These are phyloP conservation scores for Thozetella sp. DNA, from an alignment of 495 filamentous ascomycete genomes.

Conservation along the genomic window DNA sequence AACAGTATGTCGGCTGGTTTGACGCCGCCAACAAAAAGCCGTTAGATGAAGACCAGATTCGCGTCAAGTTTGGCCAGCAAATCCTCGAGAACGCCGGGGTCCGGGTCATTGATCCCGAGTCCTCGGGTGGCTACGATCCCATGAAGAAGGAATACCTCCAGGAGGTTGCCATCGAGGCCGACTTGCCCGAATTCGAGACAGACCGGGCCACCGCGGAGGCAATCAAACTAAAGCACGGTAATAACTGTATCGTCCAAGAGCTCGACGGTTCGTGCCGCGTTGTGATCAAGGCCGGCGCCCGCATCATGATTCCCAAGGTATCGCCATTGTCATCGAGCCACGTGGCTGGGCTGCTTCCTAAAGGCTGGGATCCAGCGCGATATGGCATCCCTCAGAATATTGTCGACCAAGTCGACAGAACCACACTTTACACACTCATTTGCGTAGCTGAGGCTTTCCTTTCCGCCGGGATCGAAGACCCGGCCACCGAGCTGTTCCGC, in stretches of 20 bases:
- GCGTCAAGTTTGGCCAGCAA: slow-evolving; percentile 90
- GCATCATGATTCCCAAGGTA: slow-evolving; percentile 86
- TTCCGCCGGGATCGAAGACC: slow-evolving; percentile 87
- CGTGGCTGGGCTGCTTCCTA: slow-evolving; percentile 91
- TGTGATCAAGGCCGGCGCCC: slow-evolving; percentile 83
- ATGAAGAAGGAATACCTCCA: slow-evolving; percentile 83
- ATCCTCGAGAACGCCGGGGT: slow-evolving; percentile 94
- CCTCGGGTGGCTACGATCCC: not conserved
- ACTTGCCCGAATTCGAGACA: slow-evolving; percentile 88
- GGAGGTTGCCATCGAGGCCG: slow-evolving; percentile 88
- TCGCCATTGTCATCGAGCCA: slow-evolving; percentile 86
- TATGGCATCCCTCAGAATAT: slow-evolving; percentile 95
- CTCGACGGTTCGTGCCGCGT: slow-evolving; percentile 77
- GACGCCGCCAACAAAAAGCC: slow-evolving; percentile 82
- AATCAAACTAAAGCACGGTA: slow-evolving; percentile 86
- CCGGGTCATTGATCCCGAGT: slow-evolving; percentile 80
- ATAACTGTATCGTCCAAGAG: slow-evolving; percentile 61
- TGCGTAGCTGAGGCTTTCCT: slow-evolving; percentile 83
- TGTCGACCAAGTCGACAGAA: slow-evolving; percentile 88
- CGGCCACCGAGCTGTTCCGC: slow-evolving; percentile 96
- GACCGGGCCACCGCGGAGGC: slow-evolving; percentile 90
- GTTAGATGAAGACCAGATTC: slow-evolving; percentile 91
- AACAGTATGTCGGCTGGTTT: slow-evolving; percentile 90
- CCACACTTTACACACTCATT: slow-evolving; percentile 87
- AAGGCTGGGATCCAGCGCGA: slow-evolving; percentile 85